These are phyloP conservation scores for Picea mariana DNA, from an alignment of 83 land plant genomes.

Conservation along the genomic window DNA sequence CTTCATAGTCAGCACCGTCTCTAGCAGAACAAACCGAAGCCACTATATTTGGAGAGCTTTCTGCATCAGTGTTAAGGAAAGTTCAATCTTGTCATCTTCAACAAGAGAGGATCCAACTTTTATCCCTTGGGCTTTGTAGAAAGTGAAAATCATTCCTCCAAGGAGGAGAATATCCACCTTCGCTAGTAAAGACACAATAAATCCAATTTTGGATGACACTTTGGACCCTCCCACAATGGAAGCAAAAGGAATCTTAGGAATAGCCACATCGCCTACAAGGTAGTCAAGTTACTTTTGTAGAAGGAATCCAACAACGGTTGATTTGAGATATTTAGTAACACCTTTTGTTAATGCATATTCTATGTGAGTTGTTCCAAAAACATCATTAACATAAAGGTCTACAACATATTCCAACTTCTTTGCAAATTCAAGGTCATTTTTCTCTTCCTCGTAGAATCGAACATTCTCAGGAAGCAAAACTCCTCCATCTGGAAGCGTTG, in stretches of 20 bases:
- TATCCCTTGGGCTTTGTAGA: no score
- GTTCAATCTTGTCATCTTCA: no score
- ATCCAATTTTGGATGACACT: constrained; percentile 59
- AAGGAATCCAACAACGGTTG: constrained; percentile 55
- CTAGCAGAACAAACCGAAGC: no score
- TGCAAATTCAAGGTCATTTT: constrained; percentile 55
- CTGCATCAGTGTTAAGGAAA: constrained; percentile 10
- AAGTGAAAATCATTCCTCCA: constrained; percentile 45
- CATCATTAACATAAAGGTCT: constrained; percentile 65
- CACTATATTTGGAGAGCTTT: background rate
- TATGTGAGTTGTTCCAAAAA: constrained; percentile 70
- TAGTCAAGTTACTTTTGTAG: constrained; percentile 52
- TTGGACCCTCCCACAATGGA: constrained; percentile 63
- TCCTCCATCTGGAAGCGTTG: constrained; percentile 40
- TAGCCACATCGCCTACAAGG: constrained; percentile 45
- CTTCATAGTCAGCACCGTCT: no score
- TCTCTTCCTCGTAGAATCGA: constrained; percentile 68
- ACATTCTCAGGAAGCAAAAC: constrained; percentile 66
- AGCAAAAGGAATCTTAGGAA: constrained; percentile 27
- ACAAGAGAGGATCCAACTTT: no score
- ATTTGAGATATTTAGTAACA: constrained; percentile 45
- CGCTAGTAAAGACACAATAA: constrained; percentile 52
- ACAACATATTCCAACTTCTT: constrained; percentile 55
- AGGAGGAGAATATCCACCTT: constrained; percentile 49
- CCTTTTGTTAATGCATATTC: constrained; percentile 71